Base-by-base conservation (phyloP, 768 basidiomycete genomes). In the Lanmaoa pseudosensibilis region DNA sequence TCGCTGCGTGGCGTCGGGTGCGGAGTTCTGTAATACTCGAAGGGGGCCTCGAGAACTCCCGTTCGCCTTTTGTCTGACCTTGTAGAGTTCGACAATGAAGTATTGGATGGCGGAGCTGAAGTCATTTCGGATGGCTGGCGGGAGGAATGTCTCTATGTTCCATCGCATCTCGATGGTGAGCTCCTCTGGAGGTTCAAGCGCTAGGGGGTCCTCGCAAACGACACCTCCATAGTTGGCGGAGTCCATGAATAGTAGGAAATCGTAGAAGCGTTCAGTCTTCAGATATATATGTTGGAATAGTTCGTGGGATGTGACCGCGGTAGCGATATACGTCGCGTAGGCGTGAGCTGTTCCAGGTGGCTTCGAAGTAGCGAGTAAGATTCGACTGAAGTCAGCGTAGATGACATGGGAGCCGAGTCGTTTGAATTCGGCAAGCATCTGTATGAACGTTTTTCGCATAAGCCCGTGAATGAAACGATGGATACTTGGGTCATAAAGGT, bases 381-480 rank as follows among this genome's bases (percentile, higher is more conserved):
- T 86, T 11, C 85, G 84, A 57, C 90, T 86, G 71, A 98, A 94
- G 71, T 98, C 94, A 25, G 95, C 96, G 59, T 94, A 93, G 32
- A 98, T 83, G 54, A 98, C 87, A 52, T 91, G 86, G 0, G 94
- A 95, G 1, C 97, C 97, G 2, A 99, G 80, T 18, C 97, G 84
- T 65, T 90, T 94, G 77, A 98, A 95, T 71, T 99, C 97, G 15
- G 96, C 95, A 21, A 98, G 80, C 60, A 99, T 80, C 73, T 98
- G 97, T 54, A 97, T 90, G 75, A 98, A 98, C 0, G 92, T 94
- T 77, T 99, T 98, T 57, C 92, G 86, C 97, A 99, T 99, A 46
- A 98, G 82, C 15, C 94, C 91, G 63, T 95, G 89, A 10, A 98
- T 77, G 72, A 99, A 99, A 1, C 90, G 86, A 67, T 98, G 94